Evolutionary conservation across 352 stramenopile species (phyloP).

Genomic region (Phytopythium montanum): DNA sequence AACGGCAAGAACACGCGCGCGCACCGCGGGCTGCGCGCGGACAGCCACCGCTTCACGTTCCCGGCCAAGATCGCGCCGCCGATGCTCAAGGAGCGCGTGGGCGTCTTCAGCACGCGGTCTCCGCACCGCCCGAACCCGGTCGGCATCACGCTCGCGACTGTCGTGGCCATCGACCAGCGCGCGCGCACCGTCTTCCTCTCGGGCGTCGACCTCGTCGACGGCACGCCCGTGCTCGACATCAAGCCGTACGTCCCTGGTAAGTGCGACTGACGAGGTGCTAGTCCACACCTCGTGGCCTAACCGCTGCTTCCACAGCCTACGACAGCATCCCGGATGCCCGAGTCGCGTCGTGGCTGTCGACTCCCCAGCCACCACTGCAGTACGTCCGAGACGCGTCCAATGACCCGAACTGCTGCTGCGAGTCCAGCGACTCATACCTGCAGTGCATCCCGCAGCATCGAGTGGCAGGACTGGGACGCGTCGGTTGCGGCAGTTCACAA

Average conservation of each 20-base stretch:
- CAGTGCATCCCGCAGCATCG: slow-evolving; percentile 20
- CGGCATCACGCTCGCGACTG: slow-evolving; percentile 87
- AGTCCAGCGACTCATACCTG: background rate
- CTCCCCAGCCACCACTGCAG: slow-evolving; percentile 29
- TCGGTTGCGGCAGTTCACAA: slow-evolving; percentile 21
- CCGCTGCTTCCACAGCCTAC: slow-evolving; percentile 20
- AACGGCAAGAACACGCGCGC: slow-evolving; percentile 79
- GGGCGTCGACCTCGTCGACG: slow-evolving; percentile 93
- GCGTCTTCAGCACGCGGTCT: slow-evolving; percentile 95
- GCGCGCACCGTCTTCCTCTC: slow-evolving; percentile 70
- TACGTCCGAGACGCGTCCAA: slow-evolving; percentile 17
- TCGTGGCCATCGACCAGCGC: slow-evolving; percentile 74
- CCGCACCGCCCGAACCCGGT: slow-evolving; percentile 97
- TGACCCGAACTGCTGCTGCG: background rate
- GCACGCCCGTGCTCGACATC: slow-evolving; percentile 97
- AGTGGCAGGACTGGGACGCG: slow-evolving; percentile 30
- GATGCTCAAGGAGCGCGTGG: slow-evolving; percentile 74
- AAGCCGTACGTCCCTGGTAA: slow-evolving; percentile 95
- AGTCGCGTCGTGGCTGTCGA: slow-evolving; percentile 38
- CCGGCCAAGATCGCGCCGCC: slow-evolving; percentile 72
- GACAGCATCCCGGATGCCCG: slow-evolving; percentile 45
- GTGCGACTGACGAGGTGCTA: background rate
- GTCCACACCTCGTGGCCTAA: background rate
- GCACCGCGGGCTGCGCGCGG: slow-evolving; percentile 53
- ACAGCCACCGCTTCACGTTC: slow-evolving; percentile 73